Evolutionary conservation across 208 protist species (phyloP), one percentile per base, ranked within the genome.

Genomic region (Trypanosoma congolense): DNA sequence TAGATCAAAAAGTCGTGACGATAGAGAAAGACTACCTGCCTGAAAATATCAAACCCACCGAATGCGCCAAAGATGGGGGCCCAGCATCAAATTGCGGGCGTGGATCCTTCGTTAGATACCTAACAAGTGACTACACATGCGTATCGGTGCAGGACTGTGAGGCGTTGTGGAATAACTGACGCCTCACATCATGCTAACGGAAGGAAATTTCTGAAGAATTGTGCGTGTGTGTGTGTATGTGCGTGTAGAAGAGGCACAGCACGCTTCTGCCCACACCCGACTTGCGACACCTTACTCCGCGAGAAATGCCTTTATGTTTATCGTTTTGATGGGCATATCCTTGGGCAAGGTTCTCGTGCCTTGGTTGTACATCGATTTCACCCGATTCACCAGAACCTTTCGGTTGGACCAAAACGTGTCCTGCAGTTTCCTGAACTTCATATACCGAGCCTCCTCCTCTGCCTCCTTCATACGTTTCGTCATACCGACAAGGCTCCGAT

Each of bases 391-490:
- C 10, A 95, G 65, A 48, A 95, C 83, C 57, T 92, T 95, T 8
- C 88, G 68, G 30, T 90, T 84, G 18, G 84, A 90, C 88, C 88
- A 95, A 67, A 92, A 95, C 16, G 81, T 88, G 55, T 95, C 88
- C 66, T 92, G 83, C 30, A 78, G 64, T 59, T 79, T 86, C 57
- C 88, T 82, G 63, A 88, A 92, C 12, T 81, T 65, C 76, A 91
- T 79, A 56, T 90, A 95, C 21, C 88, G 81, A 16, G 81, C 38
- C 80, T 95, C 82, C 70, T 95, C 84, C 65, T 95, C 82, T 16
- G 78, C 69, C 49, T 92, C 84, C 65, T 92, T 92, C 57, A 95
- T 89, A 48, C 65, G 58, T 63, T 76, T 84, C 12, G 88, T 83
- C 88, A 95, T 95, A 14, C 83, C 82, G 14, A 88, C 88, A 5